These are phyloP conservation scores for Ilyonectria mors-panacis DNA, from an alignment of 2,329 filamentous ascomycete species.

Conservation along the genomic window DNA sequence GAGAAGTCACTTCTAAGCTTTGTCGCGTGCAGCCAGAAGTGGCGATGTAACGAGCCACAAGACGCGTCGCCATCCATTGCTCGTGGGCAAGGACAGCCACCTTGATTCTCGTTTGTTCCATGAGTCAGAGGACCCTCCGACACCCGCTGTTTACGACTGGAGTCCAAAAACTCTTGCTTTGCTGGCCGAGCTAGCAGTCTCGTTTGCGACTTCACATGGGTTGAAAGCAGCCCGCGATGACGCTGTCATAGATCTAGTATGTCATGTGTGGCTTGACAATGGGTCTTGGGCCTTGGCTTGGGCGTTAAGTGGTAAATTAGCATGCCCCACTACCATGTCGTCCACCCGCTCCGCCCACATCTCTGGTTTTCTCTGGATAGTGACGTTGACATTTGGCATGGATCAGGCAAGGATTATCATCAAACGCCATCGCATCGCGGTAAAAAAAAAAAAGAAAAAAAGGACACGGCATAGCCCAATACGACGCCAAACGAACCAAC, in stretches of 20 bases:
- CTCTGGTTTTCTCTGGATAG: background rate
- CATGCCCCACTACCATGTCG: background rate
- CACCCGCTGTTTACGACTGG: background rate
- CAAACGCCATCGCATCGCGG: conserved; percentile 3
- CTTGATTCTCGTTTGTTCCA: background rate
- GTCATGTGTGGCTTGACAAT: conserved; percentile 26
- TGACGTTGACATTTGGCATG: conserved; percentile 10
- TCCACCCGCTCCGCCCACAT: conserved; percentile 3
- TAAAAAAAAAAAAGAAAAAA: background rate
- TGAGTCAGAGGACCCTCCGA: background rate
- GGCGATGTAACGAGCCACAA: conserved; percentile 12
- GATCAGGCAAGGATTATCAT: conserved; percentile 23
- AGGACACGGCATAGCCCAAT: conserved; percentile 10
- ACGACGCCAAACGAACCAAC: conserved; percentile 4
- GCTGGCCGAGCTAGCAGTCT: background rate
- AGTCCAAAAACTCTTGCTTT: background rate
- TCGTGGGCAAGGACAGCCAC: background rate
- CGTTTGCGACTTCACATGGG: conserved; percentile 14
- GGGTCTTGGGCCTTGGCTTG: conserved; percentile 22
- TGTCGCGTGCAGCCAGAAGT: background rate
- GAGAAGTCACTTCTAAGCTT: background rate
- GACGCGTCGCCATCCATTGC: conserved; percentile 1
- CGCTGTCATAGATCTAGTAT: conserved; percentile 24
- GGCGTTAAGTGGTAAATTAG: conserved; percentile 11
- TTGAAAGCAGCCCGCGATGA: conserved; percentile 22